Conservation (phyloP, 1,139 yeast species). For the Hemisphaericaspora subhashii region DNA sequence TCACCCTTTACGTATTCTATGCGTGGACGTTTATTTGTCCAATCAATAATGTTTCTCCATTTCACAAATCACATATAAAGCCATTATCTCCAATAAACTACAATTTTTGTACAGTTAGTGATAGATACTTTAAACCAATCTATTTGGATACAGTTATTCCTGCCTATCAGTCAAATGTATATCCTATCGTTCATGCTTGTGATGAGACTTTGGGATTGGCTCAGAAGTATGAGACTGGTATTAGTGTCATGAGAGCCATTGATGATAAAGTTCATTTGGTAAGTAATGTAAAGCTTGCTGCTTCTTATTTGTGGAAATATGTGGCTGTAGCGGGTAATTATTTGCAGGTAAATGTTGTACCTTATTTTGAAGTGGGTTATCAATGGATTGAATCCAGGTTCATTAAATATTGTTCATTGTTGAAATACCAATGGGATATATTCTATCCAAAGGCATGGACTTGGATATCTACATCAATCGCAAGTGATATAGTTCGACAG, state of each 20-base stretch:
- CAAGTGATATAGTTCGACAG: background rate
- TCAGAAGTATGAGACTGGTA: conserved; percentile 4
- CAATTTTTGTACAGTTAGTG: conserved; percentile 14
- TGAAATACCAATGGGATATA: background rate
- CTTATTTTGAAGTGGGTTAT: background rate
- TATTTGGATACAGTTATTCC: conserved; percentile 10
- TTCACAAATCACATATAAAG: background rate
- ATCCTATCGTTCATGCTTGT: conserved; percentile 8
- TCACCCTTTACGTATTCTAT: conserved; percentile 11
- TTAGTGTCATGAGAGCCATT: background rate
- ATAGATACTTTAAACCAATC: conserved; percentile 13
- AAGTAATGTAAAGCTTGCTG: conserved; percentile 4
- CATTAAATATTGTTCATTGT: background rate
- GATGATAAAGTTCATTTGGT: conserved; percentile 6
- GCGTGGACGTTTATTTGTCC: conserved; percentile 17
- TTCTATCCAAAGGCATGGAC: background rate
- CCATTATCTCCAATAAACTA: conserved; percentile 14
- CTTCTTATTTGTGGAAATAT: background rate
- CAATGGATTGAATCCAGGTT: conserved; percentile 1
- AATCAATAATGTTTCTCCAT: conserved; percentile 5
- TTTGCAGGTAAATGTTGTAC: conserved; percentile 7
- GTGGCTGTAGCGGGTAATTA: conserved; percentile 7
- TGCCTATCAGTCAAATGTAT: conserved; percentile 10
- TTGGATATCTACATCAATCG: background rate
- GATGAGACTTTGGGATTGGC: conserved; percentile 6